Evolutionary conservation across 2,329 filamentous ascomycete genomes (phyloP), one percentile per base, ranked within the genome.

Genomic region (Setomelanomma holmii): DNA sequence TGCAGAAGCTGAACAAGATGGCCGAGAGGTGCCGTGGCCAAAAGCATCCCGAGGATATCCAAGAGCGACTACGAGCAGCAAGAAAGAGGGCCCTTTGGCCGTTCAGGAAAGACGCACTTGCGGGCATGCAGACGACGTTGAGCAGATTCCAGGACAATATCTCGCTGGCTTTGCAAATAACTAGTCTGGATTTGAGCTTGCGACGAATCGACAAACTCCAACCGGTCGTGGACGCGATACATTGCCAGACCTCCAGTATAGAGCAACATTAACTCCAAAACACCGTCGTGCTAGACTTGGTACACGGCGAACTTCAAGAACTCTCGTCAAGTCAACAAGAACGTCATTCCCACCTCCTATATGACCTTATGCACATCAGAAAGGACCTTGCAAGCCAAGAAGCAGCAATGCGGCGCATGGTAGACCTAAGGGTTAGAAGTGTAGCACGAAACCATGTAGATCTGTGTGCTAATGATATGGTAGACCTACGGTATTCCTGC

Each of bases 91-190:
- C 45, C 5, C 14, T 40, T 16, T 56, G 36, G 33, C 49, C 49
- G 1, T 53, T 53, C 36, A 19, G 22, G 39, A 53, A 47, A 24
- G 42, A 33, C 14, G 43, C 42, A 4, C 27, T 49, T 22, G 41
- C 34, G 12, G 45, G 40, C 27, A n/a, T 53, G 22, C 20, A 34
- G n/a, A 38, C 17, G 8, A 43, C 22, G 3, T 17, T 56, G 36
- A 45, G 48, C 19, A 35, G 38, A 19, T 27, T 53, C 12, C 49
- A 49, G 20, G 23, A 22, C 19, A 53, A 50, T 24, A 36, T 56
- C 3, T 12, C 41, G 5, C 43, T 34, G 2, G 38, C 41, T 4
- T 5, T 56, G 4, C 41, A 44, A 7, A 27, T 21, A 3, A 23
- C 49, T 30, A 34, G 43, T 8, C 7, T 46, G 14, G 43, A 40